Base-by-base conservation (phyloP, 2,329 filamentous ascomycete species). In the Apiospora phragmitis region DNA sequence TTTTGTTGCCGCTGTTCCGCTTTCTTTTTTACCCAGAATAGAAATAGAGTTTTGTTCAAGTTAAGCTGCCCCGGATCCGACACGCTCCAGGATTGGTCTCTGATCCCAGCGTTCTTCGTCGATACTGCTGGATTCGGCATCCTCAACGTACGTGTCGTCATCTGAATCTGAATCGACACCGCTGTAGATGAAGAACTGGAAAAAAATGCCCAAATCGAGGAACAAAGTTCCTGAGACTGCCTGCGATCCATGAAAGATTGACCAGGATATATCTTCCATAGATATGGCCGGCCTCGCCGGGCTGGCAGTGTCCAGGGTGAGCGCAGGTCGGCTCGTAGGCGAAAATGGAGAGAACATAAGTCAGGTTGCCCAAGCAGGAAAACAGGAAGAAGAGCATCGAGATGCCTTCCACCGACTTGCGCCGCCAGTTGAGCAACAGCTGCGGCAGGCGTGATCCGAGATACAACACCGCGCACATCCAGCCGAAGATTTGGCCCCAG, bases 371-470 rank as follows among this genome's bases (percentile, higher is more conserved):
- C 7, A 98, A 89, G 79, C 95, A 98, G 5, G 96, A 96, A 80
- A 99, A 98, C 29, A 98, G 85, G 84, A 98, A 98, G 83, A 98
- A 99, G 14, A 98, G 87, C 83, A 98, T 91, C 74, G 93, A 95
- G 26, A 99, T 92, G 4, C 96, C 96, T 70, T 98, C 95, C 0
- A 95, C 98, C 59, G 92, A 95, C 83, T 97, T 97, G 73, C 96
- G 92, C 26, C 93, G 90, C 84, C 94, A 97, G 81, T 98, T 99
- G 69, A 98, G 89, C 9, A 98, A 86, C 1, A 99, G 86, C 83
- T 99, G 96, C 0, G 96, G 96, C 8, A 98, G 83, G 11, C 96
- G 92, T 0, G 93, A 96, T 29, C 94, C 94, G 14, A 98, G 93
- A 78, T 99, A 98, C 6, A 98, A 86, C 1, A 90, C 85, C 2